These are phyloP conservation scores for Trichoderma orchidacearum DNA, from an alignment of 495 filamentous ascomycete genomes.

Conservation along the genomic window DNA sequence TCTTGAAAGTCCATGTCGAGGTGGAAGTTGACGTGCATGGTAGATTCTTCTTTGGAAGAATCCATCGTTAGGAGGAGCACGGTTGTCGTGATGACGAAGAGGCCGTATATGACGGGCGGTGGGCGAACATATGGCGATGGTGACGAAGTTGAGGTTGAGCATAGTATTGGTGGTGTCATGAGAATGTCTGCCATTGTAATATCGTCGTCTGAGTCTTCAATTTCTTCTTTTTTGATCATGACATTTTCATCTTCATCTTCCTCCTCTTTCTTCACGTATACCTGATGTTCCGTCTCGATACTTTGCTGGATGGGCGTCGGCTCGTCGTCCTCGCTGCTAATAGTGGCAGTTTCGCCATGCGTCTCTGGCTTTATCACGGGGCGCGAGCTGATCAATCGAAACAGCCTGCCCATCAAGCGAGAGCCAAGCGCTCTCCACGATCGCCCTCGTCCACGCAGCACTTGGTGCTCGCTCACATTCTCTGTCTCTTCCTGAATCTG, in stretches of 20 bases:
- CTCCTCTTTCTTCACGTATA: neutral
- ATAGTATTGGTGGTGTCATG: neutral
- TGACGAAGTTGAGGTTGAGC: neutral
- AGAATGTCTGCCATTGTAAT: neutral
- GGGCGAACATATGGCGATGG: neutral
- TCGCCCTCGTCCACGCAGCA: neutral
- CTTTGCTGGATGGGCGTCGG: neutral
- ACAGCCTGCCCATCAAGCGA: neutral
- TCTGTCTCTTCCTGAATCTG: neutral
- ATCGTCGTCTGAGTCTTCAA: neutral
- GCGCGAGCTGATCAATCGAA: neutral
- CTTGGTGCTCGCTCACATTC: neutral
- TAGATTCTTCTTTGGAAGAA: neutral
- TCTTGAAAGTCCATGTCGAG: neutral
- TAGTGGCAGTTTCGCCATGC: neutral
- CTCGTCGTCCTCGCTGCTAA: neutral
- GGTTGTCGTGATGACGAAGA: neutral
- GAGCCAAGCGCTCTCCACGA: neutral
- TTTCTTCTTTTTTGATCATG: neutral
- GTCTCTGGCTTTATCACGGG: neutral
- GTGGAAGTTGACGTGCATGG: neutral
- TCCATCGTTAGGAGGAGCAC: slow-evolving; percentile 1
- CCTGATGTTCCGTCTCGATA: neutral
- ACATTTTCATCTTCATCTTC: neutral
- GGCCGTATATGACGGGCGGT: slow-evolving; percentile 1